A percentile compares a stretch with the other conserved stretches of the same genome.
Evolutionary conservation across 352 stramenopile genomes (phyloP).

Genomic region (Globisporangium spiculum): DNA sequence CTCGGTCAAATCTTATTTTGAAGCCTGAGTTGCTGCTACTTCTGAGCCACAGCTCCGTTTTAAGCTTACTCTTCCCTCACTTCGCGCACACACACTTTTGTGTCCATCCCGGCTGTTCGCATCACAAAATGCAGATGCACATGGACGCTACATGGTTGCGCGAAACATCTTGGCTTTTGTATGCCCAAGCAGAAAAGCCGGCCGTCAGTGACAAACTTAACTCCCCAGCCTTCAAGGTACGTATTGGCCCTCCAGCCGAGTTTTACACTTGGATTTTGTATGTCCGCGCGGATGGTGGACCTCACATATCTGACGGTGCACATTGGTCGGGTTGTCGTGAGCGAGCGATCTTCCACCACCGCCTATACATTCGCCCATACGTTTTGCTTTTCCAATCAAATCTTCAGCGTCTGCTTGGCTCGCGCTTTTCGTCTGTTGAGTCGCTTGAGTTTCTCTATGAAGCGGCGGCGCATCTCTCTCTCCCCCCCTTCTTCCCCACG

Average conservation of each 20-base stretch:
- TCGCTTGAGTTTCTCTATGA: not conserved
- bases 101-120: not conserved
- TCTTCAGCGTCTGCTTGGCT: not conserved
- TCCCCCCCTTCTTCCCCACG: not conserved
- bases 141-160: not conserved
- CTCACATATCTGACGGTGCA: not conserved
- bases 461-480: not conserved
- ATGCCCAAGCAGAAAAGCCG: not conserved
- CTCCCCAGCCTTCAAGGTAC: not conserved
- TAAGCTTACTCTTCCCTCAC: not conserved
- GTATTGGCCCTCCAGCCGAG: not conserved
- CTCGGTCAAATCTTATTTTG: not conserved
- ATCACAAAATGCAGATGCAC: not conserved
- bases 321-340: not conserved
- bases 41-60: not conserved
- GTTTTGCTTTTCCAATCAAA: not conserved
- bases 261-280: not conserved
- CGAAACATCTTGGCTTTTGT: not conserved
- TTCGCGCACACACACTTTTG: not conserved
- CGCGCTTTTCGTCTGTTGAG: not conserved
- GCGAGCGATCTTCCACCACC: not conserved
- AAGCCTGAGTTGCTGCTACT: not conserved
- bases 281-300: not conserved
- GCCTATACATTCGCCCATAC: not conserved
- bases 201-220: not conserved